Evolutionary conservation across 305 asterid species (phyloP).

Genomic region (Nicotiana rustica): DNA sequence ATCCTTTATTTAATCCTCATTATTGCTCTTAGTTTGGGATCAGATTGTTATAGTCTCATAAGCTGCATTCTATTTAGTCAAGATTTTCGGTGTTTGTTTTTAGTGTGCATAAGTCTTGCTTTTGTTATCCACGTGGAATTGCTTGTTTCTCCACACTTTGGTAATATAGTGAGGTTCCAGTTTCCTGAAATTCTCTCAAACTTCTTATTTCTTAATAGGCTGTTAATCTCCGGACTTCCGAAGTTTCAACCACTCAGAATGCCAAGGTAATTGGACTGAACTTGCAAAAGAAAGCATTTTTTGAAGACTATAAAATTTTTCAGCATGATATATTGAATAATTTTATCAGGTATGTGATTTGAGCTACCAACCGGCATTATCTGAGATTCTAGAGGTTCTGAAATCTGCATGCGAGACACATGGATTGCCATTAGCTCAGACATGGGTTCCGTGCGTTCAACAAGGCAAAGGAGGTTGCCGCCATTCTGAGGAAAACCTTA

Average conservation of each 20-base stretch:
- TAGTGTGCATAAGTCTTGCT: not conserved
- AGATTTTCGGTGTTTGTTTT: not conserved
- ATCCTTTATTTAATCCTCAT: constrained; percentile 15
- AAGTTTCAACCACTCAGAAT: constrained; percentile 50
- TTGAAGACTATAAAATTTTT: not conserved
- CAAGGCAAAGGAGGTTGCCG: constrained; percentile 82
- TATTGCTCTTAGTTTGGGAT: constrained; percentile 22
- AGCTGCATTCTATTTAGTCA: not conserved
- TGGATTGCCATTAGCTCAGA: constrained; percentile 82
- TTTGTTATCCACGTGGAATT: constrained; percentile 7
- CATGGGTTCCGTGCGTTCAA: constrained; percentile 81
- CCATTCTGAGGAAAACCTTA: constrained; percentile 71
- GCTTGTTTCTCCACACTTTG: constrained; percentile 26
- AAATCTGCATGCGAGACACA: constrained; percentile 70
- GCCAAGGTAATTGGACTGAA: constrained; percentile 57
- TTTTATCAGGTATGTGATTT: constrained; percentile 63
- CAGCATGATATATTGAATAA: constrained; percentile 29
- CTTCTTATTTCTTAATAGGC: constrained; percentile 54
- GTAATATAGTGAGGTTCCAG: constrained; percentile 6
- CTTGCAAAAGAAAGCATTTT: constrained; percentile 2
- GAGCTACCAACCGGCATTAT: constrained; percentile 80
- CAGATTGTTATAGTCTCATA: not conserved
- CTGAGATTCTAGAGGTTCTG: constrained; percentile 75
- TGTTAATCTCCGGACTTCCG: constrained; percentile 79
- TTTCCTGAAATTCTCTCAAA: constrained; percentile 27